Base-by-base conservation (phyloP, 2,329 filamentous ascomycete genomes). In the Verticillium alfalfae region DNA sequence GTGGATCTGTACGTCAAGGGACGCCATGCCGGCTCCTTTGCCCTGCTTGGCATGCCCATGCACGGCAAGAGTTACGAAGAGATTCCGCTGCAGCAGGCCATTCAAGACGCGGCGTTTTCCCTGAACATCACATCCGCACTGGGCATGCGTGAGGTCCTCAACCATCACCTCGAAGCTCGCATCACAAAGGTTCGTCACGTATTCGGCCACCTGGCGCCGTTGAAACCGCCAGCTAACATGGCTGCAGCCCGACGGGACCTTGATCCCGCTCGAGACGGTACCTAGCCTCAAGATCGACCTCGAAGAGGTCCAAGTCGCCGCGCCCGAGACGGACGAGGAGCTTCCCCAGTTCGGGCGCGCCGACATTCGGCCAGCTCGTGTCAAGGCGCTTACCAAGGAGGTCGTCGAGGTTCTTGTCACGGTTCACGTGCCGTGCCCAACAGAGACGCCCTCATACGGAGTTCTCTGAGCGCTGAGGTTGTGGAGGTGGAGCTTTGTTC, bases 201-300 rank as follows among this genome's bases (percentile, higher is more conserved):
- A 31, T 13, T 37, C n/a, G 9, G 45, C 4, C 16, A 22, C 34
- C 6, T 16, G 26, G 52, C 26, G 26, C 26, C 36, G 9, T 37
- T 9, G 58, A 13, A 54, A 26, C 10, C 9, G 34, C 2, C 8
- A 5, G 38, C 15, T 22, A 18, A 62, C 59, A 16, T 18, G 13
- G 16, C 26, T 58, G 58, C 45, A 76, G 75, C 63, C 66, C 10
- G 69, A 79, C 22, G 76, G 74, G 16, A 68, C 67, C 9, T 56
- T 45, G 1, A 68, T 74, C 26, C 65, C 73, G 4, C 52, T 68
- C 18, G 55, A 54, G 5, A 58, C 61, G n/a, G 65, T 71, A 9
- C 68, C 74, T 26, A 78, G 77, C 63, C 70, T 79, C 58, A 67
- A 72, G 60, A 57, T 80, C 36, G 70, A 72, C 7, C 65, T 80